Conservation (phyloP, 2,329 filamentous ascomycete genomes). For the Ilyonectria sp. region DNA sequence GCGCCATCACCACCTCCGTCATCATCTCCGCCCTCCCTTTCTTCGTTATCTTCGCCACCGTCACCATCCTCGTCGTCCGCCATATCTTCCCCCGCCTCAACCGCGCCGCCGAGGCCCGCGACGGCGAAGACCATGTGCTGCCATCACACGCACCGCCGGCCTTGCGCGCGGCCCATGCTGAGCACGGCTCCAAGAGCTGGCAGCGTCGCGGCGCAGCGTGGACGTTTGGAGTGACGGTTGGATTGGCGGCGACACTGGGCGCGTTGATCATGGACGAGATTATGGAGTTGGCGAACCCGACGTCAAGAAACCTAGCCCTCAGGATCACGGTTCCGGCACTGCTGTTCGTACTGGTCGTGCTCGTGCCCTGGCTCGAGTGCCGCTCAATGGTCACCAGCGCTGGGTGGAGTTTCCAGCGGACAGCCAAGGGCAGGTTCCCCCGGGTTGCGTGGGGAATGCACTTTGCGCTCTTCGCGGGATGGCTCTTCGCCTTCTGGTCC, state of each 20-base stretch:
- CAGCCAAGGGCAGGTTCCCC: conserved; percentile 69
- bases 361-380: conserved; percentile 86
- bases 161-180: conserved; percentile 72
- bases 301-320: conserved; percentile 78
- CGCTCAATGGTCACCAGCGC: conserved; percentile 72
- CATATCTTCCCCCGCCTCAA: conserved; percentile 83
- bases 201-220: conserved; percentile 69
- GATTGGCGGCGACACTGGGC: conserved; percentile 82
- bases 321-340: conserved; percentile 79
- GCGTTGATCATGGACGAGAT: conserved; percentile 90
- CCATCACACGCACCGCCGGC: conserved; percentile 73
- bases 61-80: conserved; percentile 74
- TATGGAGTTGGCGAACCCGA: conserved; percentile 78
- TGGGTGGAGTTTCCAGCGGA: conserved; percentile 75
- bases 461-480: conserved; percentile 72
- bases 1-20: conserved; percentile 59
- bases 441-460: conserved; percentile 77
- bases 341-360: conserved; percentile 79
- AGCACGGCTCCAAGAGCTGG: conserved; percentile 68
- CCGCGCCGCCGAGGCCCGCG: conserved; percentile 62
- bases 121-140: conserved; percentile 74
- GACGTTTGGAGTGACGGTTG: conserved; percentile 84
- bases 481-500: conserved; percentile 85
- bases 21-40: conserved; percentile 79
- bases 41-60: conserved; percentile 76